These are phyloP conservation scores for Heritiera littoralis DNA, from an alignment of 345 rosid species.

Conservation along the genomic window DNA sequence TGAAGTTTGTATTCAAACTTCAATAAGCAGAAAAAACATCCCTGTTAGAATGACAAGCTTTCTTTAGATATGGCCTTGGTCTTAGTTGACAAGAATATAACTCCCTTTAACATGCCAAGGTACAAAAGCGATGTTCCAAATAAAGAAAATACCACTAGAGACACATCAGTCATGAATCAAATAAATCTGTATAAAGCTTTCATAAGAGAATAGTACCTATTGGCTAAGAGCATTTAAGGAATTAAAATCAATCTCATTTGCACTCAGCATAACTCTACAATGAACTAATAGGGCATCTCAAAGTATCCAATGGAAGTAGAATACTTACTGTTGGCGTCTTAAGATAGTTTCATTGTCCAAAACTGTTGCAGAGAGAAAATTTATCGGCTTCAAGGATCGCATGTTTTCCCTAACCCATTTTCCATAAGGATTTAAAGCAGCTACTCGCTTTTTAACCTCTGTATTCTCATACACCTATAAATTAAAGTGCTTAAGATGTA, in stretches of 20 bases:
- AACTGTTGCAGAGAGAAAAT: slow-evolving; percentile 60
- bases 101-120: not conserved
- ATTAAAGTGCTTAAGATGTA: slow-evolving; percentile 17
- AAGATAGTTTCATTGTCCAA: slow-evolving; percentile 81
- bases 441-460: slow-evolving; percentile 85
- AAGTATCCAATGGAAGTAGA: slow-evolving; percentile 5
- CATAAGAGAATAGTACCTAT: not conserved
- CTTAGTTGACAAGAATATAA: slow-evolving; percentile 5
- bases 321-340: slow-evolving; percentile 85
- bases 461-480: slow-evolving; percentile 92
- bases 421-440: slow-evolving; percentile 80
- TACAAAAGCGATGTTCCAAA: not conserved
- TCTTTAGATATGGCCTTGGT: not conserved
- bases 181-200: not conserved
- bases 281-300: not conserved
- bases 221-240: not conserved
- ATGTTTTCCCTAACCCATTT: slow-evolving; percentile 80
- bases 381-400: slow-evolving; percentile 67
- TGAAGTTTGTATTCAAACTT: not conserved
- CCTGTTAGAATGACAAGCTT: not conserved
- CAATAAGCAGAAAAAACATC: not conserved
- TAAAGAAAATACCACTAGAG: not conserved
- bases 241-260: not conserved
- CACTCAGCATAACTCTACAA: slow-evolving; percentile 4
- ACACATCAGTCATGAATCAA: not conserved